Conservation (phyloP, 495 filamentous ascomycete genomes). For the Aspergillus incahuasiensis region DNA sequence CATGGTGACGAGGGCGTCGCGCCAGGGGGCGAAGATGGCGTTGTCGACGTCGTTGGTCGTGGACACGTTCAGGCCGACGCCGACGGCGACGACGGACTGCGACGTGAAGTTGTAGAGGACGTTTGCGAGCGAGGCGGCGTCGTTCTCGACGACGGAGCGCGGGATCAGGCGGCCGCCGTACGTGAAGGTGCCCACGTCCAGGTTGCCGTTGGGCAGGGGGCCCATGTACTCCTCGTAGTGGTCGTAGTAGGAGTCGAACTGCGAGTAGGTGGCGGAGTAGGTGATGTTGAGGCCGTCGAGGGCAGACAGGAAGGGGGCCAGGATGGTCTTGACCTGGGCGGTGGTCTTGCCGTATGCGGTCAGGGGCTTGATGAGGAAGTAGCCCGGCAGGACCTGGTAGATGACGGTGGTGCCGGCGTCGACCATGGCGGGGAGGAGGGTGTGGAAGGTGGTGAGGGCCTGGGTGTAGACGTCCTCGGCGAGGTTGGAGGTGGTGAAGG, state of each 20-base stretch:
- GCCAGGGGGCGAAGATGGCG: slow-evolving; percentile 53
- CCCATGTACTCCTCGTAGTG: slow-evolving; percentile 44
- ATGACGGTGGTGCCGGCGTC: slow-evolving; percentile 45
- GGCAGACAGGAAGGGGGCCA: slow-evolving; percentile 27
- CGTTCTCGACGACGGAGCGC: slow-evolving; percentile 37
- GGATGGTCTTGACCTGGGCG: slow-evolving; percentile 24
- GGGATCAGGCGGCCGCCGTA: slow-evolving; percentile 60
- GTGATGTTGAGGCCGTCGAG: slow-evolving; percentile 27
- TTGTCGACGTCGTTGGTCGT: slow-evolving; percentile 39
- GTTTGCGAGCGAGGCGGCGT: slow-evolving; percentile 38
- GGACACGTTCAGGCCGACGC: slow-evolving; percentile 39
- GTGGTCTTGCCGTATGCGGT: slow-evolving; percentile 34
- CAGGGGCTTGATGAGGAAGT: slow-evolving; percentile 44
- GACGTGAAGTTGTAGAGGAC: slow-evolving; percentile 35
- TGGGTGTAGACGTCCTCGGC: slow-evolving; percentile 41
- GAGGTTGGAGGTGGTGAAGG: slow-evolving; percentile 24
- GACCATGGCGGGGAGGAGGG: slow-evolving; percentile 41
- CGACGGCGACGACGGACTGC: slow-evolving; percentile 43
- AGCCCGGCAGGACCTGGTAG: slow-evolving; percentile 43
- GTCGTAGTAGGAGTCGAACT: slow-evolving; percentile 43
- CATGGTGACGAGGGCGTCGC: slow-evolving; percentile 46
- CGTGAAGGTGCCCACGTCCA: slow-evolving; percentile 45
- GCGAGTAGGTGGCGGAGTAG: slow-evolving; percentile 21
- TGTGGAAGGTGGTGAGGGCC: slow-evolving; percentile 41
- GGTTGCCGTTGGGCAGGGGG: slow-evolving; percentile 32